phyloP scores from a whole-genome alignment of 306 rosid genomes.

The Rubus parviflorus region DNA sequence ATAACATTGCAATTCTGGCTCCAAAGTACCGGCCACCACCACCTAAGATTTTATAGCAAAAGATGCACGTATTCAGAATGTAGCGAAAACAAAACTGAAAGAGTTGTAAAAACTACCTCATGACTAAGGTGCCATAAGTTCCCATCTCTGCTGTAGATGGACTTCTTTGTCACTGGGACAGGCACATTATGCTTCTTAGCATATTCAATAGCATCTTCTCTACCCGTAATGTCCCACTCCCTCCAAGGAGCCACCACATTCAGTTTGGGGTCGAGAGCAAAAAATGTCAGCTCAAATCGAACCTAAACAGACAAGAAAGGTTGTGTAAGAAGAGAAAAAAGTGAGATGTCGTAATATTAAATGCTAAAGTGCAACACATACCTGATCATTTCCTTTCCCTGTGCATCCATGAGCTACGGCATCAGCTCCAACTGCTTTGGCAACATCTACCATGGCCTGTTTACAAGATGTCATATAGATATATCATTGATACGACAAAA shows the following conservation, averaged over 20 bases:
- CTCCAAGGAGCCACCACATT: constrained; percentile 99
- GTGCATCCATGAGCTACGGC: constrained; percentile 98
- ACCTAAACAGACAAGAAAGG: constrained; percentile 45
- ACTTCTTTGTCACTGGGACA: constrained; percentile 93
- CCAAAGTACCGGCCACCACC: background rate
- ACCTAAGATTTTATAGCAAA: background rate
- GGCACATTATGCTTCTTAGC: constrained; percentile 91
- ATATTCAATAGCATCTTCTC: constrained; percentile 96
- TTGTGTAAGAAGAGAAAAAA: constrained; percentile 27
- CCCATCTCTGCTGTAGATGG: constrained; percentile 94
- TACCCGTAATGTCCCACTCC: constrained; percentile 88
- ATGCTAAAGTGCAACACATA: constrained; percentile 27
- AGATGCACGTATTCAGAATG: background rate
- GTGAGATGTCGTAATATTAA: background rate
- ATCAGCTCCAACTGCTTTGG: constrained; percentile 94
- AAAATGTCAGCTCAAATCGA: constrained; percentile 93
- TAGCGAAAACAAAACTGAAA: background rate
- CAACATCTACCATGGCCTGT: constrained; percentile 97
- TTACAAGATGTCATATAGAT: constrained; percentile 3
- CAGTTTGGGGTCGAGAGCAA: constrained; percentile 86
- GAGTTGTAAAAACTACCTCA: constrained; percentile 53
- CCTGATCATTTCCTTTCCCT: constrained; percentile 99
- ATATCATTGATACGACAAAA: background rate
- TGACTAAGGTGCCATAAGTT: constrained; percentile 99
- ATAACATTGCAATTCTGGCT: background rate